These are phyloP conservation scores for Aspergillus arachidicola DNA, from an alignment of 2,329 filamentous ascomycete species.

Conservation along the genomic window DNA sequence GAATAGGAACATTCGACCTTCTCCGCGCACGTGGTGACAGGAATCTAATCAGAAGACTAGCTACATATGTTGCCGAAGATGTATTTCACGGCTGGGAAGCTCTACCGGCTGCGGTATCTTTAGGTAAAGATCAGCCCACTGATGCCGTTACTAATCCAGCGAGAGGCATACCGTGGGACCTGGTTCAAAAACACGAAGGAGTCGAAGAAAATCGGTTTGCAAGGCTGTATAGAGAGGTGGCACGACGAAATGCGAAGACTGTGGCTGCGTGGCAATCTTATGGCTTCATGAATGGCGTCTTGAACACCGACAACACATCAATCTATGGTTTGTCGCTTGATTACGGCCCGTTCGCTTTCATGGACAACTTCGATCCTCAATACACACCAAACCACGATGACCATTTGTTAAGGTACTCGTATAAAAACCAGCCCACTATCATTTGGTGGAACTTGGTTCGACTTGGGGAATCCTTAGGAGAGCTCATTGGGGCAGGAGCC, in stretches of 20 bases:
- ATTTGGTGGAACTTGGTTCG: constrained; percentile 99
- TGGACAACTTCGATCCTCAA: constrained; percentile 91
- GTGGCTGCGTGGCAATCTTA: constrained; percentile 97
- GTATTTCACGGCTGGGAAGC: constrained; percentile 86
- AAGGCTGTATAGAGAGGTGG: constrained; percentile 83
- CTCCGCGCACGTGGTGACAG: constrained; percentile 79
- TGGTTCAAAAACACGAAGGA: constrained; percentile 67
- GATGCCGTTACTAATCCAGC: constrained; percentile 47
- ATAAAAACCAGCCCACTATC: constrained; percentile 90
- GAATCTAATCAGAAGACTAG: constrained; percentile 69
- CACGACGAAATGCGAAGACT: constrained; percentile 79
- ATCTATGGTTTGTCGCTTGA: constrained; percentile 87
- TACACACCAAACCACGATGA: constrained; percentile 99
- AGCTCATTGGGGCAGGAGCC: constrained; percentile 77
- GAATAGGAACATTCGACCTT: constrained; percentile 96
- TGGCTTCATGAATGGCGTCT: constrained; percentile 97
- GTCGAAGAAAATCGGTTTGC: constrained; percentile 82
- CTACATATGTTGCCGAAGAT: constrained; percentile 83
- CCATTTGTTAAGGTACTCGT: constrained; percentile 80
- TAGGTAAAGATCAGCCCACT: constrained; percentile 43
- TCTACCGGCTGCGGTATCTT: constrained; percentile 63
- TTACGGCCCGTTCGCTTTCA: constrained; percentile 95
- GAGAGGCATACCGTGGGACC: constrained; percentile 58
- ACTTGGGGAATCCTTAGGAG: constrained; percentile 84
- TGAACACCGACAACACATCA: constrained; percentile 98